Evolutionary conservation across 805 yeast genomes (phyloP).

Genomic region (Sugiyamaella floridensis): DNA sequence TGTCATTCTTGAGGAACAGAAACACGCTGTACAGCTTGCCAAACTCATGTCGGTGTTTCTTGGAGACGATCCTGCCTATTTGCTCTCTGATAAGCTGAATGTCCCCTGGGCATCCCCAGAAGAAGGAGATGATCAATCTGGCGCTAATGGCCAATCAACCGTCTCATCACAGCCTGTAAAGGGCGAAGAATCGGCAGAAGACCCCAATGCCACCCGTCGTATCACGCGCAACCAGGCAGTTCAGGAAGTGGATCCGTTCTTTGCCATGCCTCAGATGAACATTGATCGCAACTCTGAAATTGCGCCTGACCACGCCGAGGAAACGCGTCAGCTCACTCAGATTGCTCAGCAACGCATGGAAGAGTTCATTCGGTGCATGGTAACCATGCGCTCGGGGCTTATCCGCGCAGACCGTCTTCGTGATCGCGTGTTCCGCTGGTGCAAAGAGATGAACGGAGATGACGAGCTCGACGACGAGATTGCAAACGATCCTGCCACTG

Average conservation of each 20-base stretch:
- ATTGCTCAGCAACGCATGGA: slow-evolving; percentile 76
- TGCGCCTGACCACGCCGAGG: slow-evolving; percentile 54
- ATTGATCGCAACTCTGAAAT: slow-evolving; percentile 46
- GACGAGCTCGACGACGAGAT: slow-evolving; percentile 26
- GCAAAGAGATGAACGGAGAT: slow-evolving; percentile 69
- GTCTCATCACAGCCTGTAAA: slow-evolving; percentile 40
- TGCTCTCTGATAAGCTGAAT: slow-evolving; percentile 56
- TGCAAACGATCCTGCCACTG: slow-evolving; percentile 9
- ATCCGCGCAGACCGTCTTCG: slow-evolving; percentile 73
- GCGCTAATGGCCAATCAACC: slow-evolving; percentile 9
- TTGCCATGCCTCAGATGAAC: slow-evolving; percentile 49
- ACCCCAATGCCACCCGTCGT: slow-evolving; percentile 17
- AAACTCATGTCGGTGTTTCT: slow-evolving; percentile 69
- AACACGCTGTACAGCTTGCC: slow-evolving; percentile 61
- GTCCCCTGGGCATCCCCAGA: slow-evolving; percentile 50
- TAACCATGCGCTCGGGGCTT: slow-evolving; percentile 66
- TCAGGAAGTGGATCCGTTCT: slow-evolving; percentile 52
- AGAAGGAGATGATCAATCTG: slow-evolving; percentile 17
- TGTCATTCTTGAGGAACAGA: slow-evolving; percentile 74
- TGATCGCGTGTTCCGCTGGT: slow-evolving; percentile 70
- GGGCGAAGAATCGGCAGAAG: slow-evolving; percentile 54
- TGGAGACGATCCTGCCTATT: slow-evolving; percentile 76
- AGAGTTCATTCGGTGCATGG: slow-evolving; percentile 76
- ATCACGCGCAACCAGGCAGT: slow-evolving; percentile 27
- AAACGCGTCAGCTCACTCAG: slow-evolving; percentile 65